Percentiles rank a stretch among this genome's conserved stretches.
Conservation (phyloP, 164 flowering plant species). For the Aristolochia fimbriata region DNA sequence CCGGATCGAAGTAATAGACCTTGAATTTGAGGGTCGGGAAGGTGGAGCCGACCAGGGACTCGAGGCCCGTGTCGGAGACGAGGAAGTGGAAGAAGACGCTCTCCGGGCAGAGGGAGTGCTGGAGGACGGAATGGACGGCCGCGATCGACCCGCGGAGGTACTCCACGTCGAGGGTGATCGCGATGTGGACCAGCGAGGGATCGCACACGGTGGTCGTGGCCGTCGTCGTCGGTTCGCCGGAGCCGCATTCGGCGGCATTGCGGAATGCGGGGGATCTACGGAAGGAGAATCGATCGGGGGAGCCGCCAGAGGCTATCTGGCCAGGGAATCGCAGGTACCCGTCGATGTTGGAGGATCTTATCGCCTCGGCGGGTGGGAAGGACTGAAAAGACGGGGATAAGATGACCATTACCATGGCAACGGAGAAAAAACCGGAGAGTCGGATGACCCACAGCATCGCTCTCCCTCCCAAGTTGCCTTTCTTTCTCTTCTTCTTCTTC, state of each 20-base stretch:
- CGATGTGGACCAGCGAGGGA: constrained; percentile 23
- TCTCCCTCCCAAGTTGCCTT: neutral
- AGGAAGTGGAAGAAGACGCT: constrained; percentile 23
- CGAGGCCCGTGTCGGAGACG: constrained; percentile 16
- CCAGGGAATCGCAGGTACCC: constrained; percentile 17
- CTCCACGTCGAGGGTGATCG: constrained; percentile 25
- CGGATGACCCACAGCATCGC: constrained; percentile 37
- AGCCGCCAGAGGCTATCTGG: neutral
- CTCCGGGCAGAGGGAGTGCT: constrained; percentile 21
- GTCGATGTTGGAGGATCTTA: constrained; percentile 39
- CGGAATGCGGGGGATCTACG: constrained; percentile 14
- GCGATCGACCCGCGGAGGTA: constrained; percentile 25
- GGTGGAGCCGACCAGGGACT: constrained; percentile 14
- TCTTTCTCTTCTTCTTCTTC: constrained; percentile 5
- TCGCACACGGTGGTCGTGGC: constrained; percentile 13
- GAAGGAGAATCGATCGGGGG: constrained; percentile 10
- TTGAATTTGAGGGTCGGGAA: constrained; percentile 24
- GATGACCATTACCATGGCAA: constrained; percentile 32
- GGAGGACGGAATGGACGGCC: constrained; percentile 22
- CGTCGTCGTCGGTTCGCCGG: neutral
- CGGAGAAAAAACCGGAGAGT: constrained; percentile 38
- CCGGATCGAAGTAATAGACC: constrained; percentile 25
- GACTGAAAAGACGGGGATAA: constrained; percentile 41
- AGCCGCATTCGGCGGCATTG: constrained; percentile 22
- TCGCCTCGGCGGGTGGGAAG: constrained; percentile 45